Evolutionary conservation across 352 stramenopile genomes (phyloP), one percentile per base, ranked within the genome.

Genomic region (Phytopythium oedochilum): DNA sequence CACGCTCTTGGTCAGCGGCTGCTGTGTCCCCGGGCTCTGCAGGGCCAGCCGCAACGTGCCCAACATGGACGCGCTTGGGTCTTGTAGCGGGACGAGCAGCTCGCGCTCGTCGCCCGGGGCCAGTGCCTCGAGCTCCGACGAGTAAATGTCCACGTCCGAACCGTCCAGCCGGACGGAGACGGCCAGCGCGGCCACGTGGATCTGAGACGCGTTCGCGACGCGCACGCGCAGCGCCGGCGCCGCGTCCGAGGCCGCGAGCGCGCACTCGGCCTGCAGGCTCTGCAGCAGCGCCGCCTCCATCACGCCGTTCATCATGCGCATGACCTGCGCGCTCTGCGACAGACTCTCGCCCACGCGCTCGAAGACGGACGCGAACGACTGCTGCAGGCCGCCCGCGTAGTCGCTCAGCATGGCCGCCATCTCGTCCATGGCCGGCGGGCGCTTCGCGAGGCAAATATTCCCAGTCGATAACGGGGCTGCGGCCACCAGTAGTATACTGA

Each of bases 291-390:
- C 76, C 3, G 74, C 63, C 66, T 92, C 81, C 81, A 92, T 89
- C 61, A 89, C 80, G 18, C 74, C 68, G 61, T 92, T 92, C 81
- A 92, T 92, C 75, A 92, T 87, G 42, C 72, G 73, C 81, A 92
- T 89, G 59, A 88, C 68, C 53, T 86, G 66, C 42, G 68, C 71
- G 28, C 78, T 92, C 55, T 89, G 78, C 34, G 63, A 65, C 26
- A 92, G 68, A 32, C 78, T 89, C 55, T 87, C 57, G 12, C 72
- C 78, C 43, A 92, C 73, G 39, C 78, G 78, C 51, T 88, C 71
- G 34, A 88, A 85, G 12, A 88, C 78, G 10, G 66, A 72, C 42
- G 71, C 78, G 53, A 92, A 89, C 45, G 81, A 92, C 61, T 86
- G 68, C 63, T 89, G 78, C 49, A 92, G 60, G 2, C 75, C 77